phyloP scores from a whole-genome alignment of 2,329 filamentous ascomycete genomes.

The Leptosphaerulina australis region DNA sequence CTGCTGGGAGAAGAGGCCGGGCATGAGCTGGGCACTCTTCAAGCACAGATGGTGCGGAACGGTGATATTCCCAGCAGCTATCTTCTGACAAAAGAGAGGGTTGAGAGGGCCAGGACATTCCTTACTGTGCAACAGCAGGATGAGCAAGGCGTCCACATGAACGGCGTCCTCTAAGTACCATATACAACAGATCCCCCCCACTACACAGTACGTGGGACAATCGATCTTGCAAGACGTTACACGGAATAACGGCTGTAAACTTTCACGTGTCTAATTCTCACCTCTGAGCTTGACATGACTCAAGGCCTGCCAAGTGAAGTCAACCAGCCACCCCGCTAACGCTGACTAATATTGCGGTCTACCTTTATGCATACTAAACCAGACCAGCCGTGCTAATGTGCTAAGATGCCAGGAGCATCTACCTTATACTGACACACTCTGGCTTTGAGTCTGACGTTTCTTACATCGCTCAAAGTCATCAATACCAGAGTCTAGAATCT shows the following conservation, averaged over 20 bases:
- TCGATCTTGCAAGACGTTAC: not conserved
- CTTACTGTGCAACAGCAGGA: slow-evolving; percentile 47
- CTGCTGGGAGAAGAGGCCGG: slow-evolving; percentile 55
- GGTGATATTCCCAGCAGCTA: slow-evolving; percentile 48
- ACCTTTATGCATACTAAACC: not conserved
- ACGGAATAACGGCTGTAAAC: not conserved
- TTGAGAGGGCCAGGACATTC: slow-evolving; percentile 36
- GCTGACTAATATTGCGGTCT: slow-evolving; percentile 5
- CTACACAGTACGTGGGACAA: not conserved
- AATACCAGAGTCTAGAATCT: too few relatives aligned
- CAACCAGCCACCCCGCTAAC: slow-evolving; percentile 1
- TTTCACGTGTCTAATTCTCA: not conserved
- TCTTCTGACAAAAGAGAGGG: slow-evolving; percentile 46
- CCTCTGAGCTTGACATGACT: not conserved
- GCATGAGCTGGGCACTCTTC: slow-evolving; percentile 37
- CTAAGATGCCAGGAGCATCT: not conserved
- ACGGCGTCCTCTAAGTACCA: slow-evolving; percentile 29
- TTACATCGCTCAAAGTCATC: not conserved
- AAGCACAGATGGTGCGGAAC: slow-evolving; percentile 40
- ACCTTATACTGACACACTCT: not conserved
- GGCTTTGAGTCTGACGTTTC: too few relatives aligned
- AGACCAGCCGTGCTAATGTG: not conserved
- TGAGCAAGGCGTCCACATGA: slow-evolving; percentile 33
- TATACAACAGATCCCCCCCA: not conserved
- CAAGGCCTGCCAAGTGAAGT: slow-evolving; percentile 4